A percentile compares a stretch with the other conserved stretches of the same genome.
phyloP scores from a whole-genome alignment of 441 rosid species.

The Capsella rubella region DNA sequence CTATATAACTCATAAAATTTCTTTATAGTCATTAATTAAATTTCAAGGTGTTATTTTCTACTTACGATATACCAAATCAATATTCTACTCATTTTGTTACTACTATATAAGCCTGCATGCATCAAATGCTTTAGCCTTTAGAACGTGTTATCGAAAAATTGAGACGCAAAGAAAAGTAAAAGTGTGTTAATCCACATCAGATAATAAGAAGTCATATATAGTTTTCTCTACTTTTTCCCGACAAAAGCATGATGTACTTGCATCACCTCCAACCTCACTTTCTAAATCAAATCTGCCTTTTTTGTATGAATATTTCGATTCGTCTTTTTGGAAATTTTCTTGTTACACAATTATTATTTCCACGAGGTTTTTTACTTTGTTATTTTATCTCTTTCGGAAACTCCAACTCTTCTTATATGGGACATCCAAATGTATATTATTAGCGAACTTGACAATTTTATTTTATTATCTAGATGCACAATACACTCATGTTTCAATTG shows the following conservation, averaged over 20 bases:
- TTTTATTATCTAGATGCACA: neutral
- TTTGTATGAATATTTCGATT: conserved; percentile 16
- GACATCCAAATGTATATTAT: conserved; percentile 2
- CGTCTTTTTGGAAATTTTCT: conserved; percentile 23
- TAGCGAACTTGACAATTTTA: neutral
- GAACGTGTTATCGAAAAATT: neutral
- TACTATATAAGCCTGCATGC: too few species aligned
- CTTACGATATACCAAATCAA: too few species aligned
- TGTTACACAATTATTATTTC: conserved; percentile 25
- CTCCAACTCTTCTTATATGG: conserved; percentile 5
- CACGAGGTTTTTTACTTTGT: conserved; percentile 15
- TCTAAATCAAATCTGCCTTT: conserved; percentile 36
- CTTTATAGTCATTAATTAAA: too few species aligned
- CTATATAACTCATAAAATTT: neutral
- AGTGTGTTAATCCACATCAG: conserved; percentile 24
- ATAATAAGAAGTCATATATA: conserved; percentile 9
- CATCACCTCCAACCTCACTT: conserved; percentile 43
- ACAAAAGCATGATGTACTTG: conserved; percentile 38
- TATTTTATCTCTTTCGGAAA: conserved; percentile 8
- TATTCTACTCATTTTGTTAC: too few species aligned
- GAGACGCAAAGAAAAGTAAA: neutral
- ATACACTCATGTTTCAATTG: conserved; percentile 12
- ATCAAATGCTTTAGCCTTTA: too few species aligned
- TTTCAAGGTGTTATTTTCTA: too few species aligned
- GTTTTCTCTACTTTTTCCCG: conserved; percentile 33